These are phyloP conservation scores for Epichloe gansuensis DNA, from an alignment of 2,329 filamentous ascomycete genomes.

Conservation along the genomic window DNA sequence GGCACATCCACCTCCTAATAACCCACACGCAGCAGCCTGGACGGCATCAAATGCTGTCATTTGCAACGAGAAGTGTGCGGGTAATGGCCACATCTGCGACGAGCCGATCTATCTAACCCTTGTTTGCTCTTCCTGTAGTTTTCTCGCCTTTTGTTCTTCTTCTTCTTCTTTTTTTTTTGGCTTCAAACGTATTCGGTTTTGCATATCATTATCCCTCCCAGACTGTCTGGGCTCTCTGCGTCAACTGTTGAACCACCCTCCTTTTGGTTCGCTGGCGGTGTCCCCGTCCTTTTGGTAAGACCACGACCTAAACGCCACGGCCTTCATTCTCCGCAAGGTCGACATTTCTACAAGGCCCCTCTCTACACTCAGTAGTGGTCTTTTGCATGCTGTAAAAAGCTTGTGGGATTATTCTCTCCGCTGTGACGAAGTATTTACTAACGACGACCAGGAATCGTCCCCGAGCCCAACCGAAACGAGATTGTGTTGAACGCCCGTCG, in stretches of 20 bases:
- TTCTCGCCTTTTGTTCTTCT: not conserved
- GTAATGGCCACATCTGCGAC: slow-evolving; percentile 1
- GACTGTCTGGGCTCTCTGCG: not conserved
- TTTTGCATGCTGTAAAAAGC: not conserved
- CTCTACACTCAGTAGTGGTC: not conserved
- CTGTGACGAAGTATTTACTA: slow-evolving; percentile 9
- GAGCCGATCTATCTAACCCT: not conserved
- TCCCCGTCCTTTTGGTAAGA: slow-evolving; percentile 3
- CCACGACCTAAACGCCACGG: not conserved
- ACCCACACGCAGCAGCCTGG: slow-evolving; percentile 9
- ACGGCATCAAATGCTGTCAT: slow-evolving; percentile 18
- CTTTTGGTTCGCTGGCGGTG: not conserved
- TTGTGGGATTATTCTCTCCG: not conserved
- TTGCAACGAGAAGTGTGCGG: slow-evolving; percentile 14
- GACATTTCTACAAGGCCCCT: not conserved
- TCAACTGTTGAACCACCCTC: not conserved
- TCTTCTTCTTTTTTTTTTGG: not conserved
- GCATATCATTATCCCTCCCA: not conserved
- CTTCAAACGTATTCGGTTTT: not conserved
- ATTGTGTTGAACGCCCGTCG: not conserved
- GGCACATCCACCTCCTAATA: slow-evolving; percentile 17
- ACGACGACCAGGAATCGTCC: slow-evolving; percentile 9
- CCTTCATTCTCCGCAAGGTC: not conserved
- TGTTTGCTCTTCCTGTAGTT: not conserved
- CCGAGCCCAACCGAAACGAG: slow-evolving; percentile 17